Conservation (phyloP, 73 alveolate genomes). For the Diophrys sp. region DNA sequence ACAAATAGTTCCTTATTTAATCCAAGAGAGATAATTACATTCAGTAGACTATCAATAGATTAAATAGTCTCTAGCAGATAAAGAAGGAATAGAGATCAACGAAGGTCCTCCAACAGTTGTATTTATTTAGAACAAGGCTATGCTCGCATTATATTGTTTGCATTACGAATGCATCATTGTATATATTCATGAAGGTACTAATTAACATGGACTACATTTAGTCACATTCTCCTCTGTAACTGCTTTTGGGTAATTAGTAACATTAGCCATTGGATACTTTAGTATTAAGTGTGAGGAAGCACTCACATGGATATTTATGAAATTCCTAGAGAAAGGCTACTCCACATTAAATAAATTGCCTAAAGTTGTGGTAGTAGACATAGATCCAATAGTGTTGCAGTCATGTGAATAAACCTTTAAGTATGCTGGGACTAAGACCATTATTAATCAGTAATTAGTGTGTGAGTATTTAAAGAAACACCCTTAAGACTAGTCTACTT, state of each 20-base stretch:
- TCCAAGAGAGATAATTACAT: too few species aligned
- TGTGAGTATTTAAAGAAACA: neutral
- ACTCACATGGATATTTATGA: neutral
- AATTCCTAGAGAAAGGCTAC: neutral
- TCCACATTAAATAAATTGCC: constrained; percentile 1
- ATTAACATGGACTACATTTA: neutral
- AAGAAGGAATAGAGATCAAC: neutral
- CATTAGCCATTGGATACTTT: constrained; percentile 6
- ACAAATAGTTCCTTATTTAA: neutral
- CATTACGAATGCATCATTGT: neutral
- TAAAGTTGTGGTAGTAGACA: neutral
- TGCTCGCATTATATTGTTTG: neutral
- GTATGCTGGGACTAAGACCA: neutral
- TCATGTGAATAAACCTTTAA: neutral
- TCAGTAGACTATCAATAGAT: too few species aligned
- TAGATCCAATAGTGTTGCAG: neutral
- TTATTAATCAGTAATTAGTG: neutral
- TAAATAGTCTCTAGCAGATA: too few species aligned
- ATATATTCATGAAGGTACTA: neutral
- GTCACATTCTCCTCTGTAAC: neutral
- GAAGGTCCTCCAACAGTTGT: neutral
- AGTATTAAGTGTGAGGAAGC: constrained; percentile 8
- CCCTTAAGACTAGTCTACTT: neutral
- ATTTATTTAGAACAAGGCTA: neutral
- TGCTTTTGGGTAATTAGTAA: neutral